Conservation (phyloP, 2,329 filamentous ascomycete species). For the Penicillium verrucosum region DNA sequence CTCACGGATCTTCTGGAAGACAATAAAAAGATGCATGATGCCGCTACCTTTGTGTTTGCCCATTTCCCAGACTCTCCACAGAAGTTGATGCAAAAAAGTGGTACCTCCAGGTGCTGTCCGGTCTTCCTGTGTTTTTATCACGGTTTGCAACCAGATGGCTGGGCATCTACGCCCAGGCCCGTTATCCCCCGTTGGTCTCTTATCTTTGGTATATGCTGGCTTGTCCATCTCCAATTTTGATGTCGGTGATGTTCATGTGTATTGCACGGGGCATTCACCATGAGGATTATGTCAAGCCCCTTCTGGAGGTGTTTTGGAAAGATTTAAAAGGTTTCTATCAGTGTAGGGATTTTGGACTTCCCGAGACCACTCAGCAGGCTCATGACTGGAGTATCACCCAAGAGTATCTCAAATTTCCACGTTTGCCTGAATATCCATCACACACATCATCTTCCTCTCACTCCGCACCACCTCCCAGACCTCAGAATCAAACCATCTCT, state of each 20-base stretch:
- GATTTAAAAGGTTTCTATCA: not conserved
- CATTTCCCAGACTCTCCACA: constrained; percentile 44
- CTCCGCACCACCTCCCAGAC: not conserved
- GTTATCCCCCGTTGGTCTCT: not conserved
- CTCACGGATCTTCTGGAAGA: constrained; percentile 5
- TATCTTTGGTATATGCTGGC: not conserved
- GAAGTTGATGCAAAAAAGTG: constrained; percentile 24
- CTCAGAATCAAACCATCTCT: not conserved
- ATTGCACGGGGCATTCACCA: not conserved
- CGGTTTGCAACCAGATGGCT: constrained; percentile 46
- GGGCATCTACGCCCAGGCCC: constrained; percentile 19
- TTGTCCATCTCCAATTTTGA: constrained; percentile 1
- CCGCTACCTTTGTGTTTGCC: constrained; percentile 1
- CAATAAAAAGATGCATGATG: constrained; percentile 1
- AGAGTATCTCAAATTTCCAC: not conserved
- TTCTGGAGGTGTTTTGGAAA: not conserved
- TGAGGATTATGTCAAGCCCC: not conserved
- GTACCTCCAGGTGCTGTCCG: constrained; percentile 31
- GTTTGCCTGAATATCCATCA: not conserved
- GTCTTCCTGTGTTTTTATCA: constrained; percentile 48
- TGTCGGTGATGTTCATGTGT: constrained; percentile 9
- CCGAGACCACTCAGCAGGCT: not conserved
- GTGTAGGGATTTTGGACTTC: not conserved
- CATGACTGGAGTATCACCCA: not conserved
- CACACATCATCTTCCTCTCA: not conserved